These are phyloP conservation scores for Friedmanniomyces simplex DNA, from an alignment of 495 filamentous ascomycete species.

Conservation along the genomic window DNA sequence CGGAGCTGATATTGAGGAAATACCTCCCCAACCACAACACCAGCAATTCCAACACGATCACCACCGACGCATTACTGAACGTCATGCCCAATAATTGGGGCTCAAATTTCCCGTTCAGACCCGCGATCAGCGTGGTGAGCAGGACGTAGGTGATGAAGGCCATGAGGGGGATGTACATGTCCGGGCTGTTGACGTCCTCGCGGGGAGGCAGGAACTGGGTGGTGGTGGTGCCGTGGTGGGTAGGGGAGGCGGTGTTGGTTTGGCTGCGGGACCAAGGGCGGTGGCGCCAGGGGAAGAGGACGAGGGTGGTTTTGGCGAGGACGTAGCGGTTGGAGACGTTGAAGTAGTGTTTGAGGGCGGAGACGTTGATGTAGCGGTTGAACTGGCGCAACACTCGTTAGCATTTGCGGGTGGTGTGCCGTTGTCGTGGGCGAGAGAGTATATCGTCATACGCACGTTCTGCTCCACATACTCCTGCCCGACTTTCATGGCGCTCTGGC, in stretches of 20 bases:
- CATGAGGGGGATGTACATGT: slow-evolving; percentile 98
- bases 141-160: slow-evolving; percentile 96
- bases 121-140: slow-evolving; percentile 76
- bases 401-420: too few species aligned
- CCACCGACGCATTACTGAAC: slow-evolving; percentile 68
- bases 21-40: slow-evolving; percentile 87
- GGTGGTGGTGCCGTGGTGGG: slow-evolving; percentile 34
- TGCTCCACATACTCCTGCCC: slow-evolving; percentile 89
- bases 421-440: too few species aligned
- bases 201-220: slow-evolving; percentile 88
- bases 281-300: slow-evolving; percentile 95
- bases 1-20: slow-evolving; percentile 82
- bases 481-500: slow-evolving; percentile 77
- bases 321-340: slow-evolving; percentile 38
- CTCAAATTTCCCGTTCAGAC: slow-evolving; percentile 84
- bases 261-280: slow-evolving; percentile 85
- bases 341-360: slow-evolving; percentile 38
- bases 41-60: slow-evolving; percentile 78
- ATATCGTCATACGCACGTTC: slow-evolving; percentile 47
- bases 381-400: slow-evolving; percentile 51
- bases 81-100: slow-evolving; percentile 85
- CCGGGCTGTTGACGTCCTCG: slow-evolving; percentile 93
- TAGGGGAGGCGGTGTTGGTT: slow-evolving; percentile 7
- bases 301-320: slow-evolving; percentile 47
- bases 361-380: slow-evolving; percentile 82